Percentiles rank a stretch among this genome's conserved stretches.
Evolutionary conservation across 2,329 filamentous ascomycete genomes (phyloP).

Genomic region (Alternaria sp.): DNA sequence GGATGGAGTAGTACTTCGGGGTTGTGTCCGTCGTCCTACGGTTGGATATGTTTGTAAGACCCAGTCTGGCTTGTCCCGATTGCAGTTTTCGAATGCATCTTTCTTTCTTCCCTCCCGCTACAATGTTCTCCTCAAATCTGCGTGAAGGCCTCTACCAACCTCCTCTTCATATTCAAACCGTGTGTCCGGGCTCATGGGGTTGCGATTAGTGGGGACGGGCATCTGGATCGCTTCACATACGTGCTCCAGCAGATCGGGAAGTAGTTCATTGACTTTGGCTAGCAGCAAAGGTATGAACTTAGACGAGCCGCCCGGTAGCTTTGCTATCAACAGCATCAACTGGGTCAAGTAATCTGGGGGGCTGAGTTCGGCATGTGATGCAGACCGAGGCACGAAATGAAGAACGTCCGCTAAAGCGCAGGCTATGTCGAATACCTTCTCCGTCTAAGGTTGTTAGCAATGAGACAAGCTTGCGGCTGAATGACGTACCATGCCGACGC

Average conservation of each 20-base stretch:
- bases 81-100: background rate
- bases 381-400: slow-evolving; percentile 25
- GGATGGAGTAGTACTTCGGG: background rate
- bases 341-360: slow-evolving; percentile 28
- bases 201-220: slow-evolving; percentile 8
- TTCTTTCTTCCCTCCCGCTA: background rate
- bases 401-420: slow-evolving; percentile 37
- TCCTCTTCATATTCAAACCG: slow-evolving; percentile 35
- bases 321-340: slow-evolving; percentile 22
- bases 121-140: background rate
- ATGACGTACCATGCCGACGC: slow-evolving; percentile 34
- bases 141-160: slow-evolving; percentile 27
- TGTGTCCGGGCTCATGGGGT: slow-evolving; percentile 33
- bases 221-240: slow-evolving; percentile 24
- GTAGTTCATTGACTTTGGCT: slow-evolving; percentile 33
- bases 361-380: slow-evolving; percentile 21
- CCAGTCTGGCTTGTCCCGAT: background rate
- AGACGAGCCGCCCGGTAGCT: slow-evolving; percentile 28
- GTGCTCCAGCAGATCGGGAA: slow-evolving; percentile 23
- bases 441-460: slow-evolving; percentile 24
- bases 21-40: background rate
- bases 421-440: slow-evolving; percentile 40
- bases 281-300: slow-evolving; percentile 37
- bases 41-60: background rate
- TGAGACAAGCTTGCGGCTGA: background rate